Evolutionary conservation across 257 asterid species (phyloP).

Genomic region (Sherardia arvensis): DNA sequence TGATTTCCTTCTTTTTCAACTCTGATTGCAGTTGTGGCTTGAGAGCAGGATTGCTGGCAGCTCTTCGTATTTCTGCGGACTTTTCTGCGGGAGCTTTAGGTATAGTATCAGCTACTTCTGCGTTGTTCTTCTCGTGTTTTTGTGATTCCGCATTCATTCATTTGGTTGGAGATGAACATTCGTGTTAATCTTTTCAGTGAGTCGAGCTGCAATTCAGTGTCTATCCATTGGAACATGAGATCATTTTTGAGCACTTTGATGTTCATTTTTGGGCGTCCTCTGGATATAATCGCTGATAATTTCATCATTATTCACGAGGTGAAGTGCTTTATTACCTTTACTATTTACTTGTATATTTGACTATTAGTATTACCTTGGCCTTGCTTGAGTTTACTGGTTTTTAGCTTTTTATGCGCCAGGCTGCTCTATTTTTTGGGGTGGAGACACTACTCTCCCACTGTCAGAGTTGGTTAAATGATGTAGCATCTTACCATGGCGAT

Average conservation of each 20-base stretch:
- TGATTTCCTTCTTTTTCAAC: background rate
- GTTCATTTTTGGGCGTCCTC: constrained; percentile 39
- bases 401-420: constrained; percentile 28
- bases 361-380: background rate
- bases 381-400: background rate
- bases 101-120: constrained; percentile 5
- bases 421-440: constrained; percentile 81
- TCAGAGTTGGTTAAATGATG: constrained; percentile 50
- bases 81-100: constrained; percentile 70
- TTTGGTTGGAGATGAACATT: background rate
- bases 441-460: constrained; percentile 56
- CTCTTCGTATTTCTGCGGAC: constrained; percentile 74
- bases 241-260: constrained; percentile 44
- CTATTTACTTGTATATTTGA: background rate
- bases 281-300: constrained; percentile 45
- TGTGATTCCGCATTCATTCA: background rate
- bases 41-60: constrained; percentile 44
- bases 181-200: constrained; percentile 38
- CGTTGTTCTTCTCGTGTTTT: background rate
- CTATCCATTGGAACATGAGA: constrained; percentile 55
- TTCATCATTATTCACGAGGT: constrained; percentile 62
- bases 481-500: constrained; percentile 32
- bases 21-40: background rate
- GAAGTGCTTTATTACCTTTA: constrained; percentile 1
- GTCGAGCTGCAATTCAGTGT: constrained; percentile 29